phyloP scores from a whole-genome alignment of 495 filamentous ascomycete species.

The Penicillium silybi region DNA sequence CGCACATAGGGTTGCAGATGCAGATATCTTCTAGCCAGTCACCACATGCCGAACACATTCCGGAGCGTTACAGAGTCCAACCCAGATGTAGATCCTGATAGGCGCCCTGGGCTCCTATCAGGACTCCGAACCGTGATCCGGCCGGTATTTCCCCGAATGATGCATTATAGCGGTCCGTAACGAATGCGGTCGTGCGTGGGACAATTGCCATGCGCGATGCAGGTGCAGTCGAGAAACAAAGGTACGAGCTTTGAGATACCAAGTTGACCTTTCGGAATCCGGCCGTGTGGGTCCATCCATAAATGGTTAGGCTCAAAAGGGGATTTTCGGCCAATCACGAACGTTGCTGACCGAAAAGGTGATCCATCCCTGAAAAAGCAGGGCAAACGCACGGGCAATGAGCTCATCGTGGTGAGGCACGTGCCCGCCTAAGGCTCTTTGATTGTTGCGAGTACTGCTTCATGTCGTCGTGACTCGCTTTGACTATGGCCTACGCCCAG shows the following conservation, averaged over 20 bases:
- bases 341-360: neutral
- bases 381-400: slow-evolving; percentile 3
- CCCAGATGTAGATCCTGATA: slow-evolving; percentile 5
- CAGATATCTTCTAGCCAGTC: slow-evolving; percentile 16
- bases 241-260: slow-evolving; percentile 1
- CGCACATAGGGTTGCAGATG: slow-evolving; percentile 5
- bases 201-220: neutral
- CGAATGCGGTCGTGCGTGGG: neutral
- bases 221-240: neutral
- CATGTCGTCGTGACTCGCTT: neutral
- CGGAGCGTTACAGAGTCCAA: slow-evolving; percentile 15
- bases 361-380: slow-evolving; percentile 2
- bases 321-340: neutral
- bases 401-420: slow-evolving; percentile 15
- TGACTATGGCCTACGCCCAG: neutral
- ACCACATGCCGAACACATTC: slow-evolving; percentile 26
- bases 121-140: neutral
- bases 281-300: slow-evolving; percentile 2
- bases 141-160: neutral
- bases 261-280: slow-evolving; percentile 6
- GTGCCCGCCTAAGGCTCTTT: slow-evolving; percentile 12
- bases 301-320: neutral
- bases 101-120: too few species aligned
- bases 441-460: slow-evolving; percentile 16
- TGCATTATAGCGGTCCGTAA: neutral